Evolutionary conservation across 2,329 filamentous ascomycete species (phyloP).

Genomic region (Claviceps cyperi): DNA sequence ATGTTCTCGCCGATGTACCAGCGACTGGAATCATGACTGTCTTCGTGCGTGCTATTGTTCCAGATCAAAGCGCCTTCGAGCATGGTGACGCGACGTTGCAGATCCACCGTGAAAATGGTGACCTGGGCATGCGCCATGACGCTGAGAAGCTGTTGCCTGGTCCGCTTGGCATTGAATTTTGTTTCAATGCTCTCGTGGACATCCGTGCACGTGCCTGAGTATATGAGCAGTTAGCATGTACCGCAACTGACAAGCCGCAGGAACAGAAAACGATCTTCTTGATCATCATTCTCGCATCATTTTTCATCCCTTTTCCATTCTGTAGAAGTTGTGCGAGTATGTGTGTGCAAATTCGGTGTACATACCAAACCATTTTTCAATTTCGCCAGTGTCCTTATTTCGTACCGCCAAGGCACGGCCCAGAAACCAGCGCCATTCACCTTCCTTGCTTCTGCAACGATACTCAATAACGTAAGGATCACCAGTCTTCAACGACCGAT

Average conservation of each 20-base stretch:
- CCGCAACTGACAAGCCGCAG: background rate
- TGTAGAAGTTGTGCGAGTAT: no score
- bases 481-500: constrained; percentile 48
- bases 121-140: constrained; percentile 64
- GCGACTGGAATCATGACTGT: constrained; percentile 24
- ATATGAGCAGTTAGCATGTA: background rate
- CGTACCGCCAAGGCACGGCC: constrained; percentile 55
- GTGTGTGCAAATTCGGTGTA: no score
- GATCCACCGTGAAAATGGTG: constrained; percentile 60
- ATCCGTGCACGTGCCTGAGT: constrained; percentile 54
- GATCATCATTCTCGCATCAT: background rate
- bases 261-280: no score
- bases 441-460: constrained; percentile 49
- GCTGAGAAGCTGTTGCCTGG: constrained; percentile 54
- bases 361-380: constrained; percentile 64
- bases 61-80: constrained; percentile 53
- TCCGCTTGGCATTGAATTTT: constrained; percentile 49
- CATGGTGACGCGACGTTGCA: constrained; percentile 46
- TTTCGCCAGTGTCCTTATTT: constrained; percentile 49
- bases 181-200: constrained; percentile 61
- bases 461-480: constrained; percentile 58
- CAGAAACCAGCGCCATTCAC: constrained; percentile 67
- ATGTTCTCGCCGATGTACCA: constrained; percentile 47
- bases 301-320: background rate
- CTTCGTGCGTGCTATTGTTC: constrained; percentile 28